Percentiles rank a stretch among this genome's conserved stretches.
phyloP scores from a whole-genome alignment of 140 eudicot species.

The Oenanthe javanica region DNA sequence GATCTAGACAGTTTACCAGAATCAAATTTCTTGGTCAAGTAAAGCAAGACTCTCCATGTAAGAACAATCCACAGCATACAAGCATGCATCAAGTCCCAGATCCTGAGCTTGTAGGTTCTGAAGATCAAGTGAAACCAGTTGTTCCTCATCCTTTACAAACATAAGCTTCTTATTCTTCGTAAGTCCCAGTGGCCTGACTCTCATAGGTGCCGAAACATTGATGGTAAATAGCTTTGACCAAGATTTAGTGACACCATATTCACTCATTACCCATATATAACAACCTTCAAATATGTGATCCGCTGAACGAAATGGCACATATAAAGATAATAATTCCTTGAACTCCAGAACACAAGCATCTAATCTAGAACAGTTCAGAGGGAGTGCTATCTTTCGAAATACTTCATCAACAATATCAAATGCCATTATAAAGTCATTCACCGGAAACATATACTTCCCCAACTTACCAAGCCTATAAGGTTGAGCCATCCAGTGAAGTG shows the following conservation, averaged over 20 bases:
- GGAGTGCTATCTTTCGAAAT: slow-evolving; percentile 6
- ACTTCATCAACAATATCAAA: slow-evolving; percentile 6
- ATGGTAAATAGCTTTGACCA: slow-evolving; percentile 3
- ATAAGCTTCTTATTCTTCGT: slow-evolving; percentile 8
- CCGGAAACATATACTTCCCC: slow-evolving; percentile 6
- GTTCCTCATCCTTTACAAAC: slow-evolving; percentile 8
- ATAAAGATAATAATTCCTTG: not conserved
- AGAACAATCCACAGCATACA: slow-evolving; percentile 2
- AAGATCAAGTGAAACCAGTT: slow-evolving; percentile 5
- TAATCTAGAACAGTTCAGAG: not conserved
- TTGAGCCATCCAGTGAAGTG: slow-evolving; percentile 12
- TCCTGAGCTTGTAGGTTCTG: slow-evolving; percentile 2
- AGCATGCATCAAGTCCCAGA: slow-evolving; percentile 6
- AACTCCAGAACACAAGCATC: not conserved
- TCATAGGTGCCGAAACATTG: slow-evolving; percentile 5
- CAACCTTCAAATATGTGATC: slow-evolving; percentile 1
- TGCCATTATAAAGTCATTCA: slow-evolving; percentile 6
- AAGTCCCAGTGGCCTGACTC: not conserved
- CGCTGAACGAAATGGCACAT: not conserved
- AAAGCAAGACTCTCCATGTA: slow-evolving; percentile 13
- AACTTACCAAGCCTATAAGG: slow-evolving; percentile 2
- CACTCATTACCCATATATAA: slow-evolving; percentile 13
- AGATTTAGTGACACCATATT: slow-evolving; percentile 7
- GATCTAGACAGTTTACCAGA: not conserved
- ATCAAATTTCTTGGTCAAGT: not conserved